Conservation (phyloP, 768 basidiomycete genomes). For the Pisolithus tinctorius region DNA sequence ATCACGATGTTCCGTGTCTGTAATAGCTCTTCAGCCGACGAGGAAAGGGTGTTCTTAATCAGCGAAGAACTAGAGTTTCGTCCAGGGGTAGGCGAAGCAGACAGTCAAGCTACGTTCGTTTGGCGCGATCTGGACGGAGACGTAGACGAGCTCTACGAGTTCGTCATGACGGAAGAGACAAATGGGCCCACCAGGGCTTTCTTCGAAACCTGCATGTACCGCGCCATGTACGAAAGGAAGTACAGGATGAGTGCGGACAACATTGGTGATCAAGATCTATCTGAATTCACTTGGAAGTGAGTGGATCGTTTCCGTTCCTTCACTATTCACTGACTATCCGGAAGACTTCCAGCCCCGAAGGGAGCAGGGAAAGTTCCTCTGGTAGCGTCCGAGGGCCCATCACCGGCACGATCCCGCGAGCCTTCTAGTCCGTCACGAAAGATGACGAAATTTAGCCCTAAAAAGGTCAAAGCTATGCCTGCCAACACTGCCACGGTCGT, state of each 20-base stretch:
- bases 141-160: constrained; percentile 90
- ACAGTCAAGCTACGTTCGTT: constrained; percentile 74
- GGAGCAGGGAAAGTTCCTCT: constrained; percentile 12
- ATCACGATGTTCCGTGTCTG: constrained; percentile 1
- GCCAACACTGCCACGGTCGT: constrained; percentile 21
- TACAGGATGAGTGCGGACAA: constrained; percentile 66
- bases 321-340: constrained; percentile 1
- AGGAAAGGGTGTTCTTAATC: constrained; percentile 89
- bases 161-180: constrained; percentile 73
- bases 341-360: constrained; percentile 18
- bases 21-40: constrained; percentile 57
- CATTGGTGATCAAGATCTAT: constrained; percentile 59
- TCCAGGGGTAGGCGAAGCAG: constrained; percentile 58
- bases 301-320: constrained; percentile 22
- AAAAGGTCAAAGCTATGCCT: constrained; percentile 14
- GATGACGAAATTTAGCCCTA: background rate
- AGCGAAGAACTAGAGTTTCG: constrained; percentile 87
- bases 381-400: constrained; percentile 3
- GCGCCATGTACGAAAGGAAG: constrained; percentile 96
- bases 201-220: constrained; percentile 92
- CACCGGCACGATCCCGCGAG: constrained; percentile 5
- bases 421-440: constrained; percentile 12
- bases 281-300: constrained; percentile 78
- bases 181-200: constrained; percentile 73
- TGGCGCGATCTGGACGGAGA: constrained; percentile 93